Base-by-base conservation (phyloP, 208 protist genomes). In the Acanthamoeba culbertsoni region DNA sequence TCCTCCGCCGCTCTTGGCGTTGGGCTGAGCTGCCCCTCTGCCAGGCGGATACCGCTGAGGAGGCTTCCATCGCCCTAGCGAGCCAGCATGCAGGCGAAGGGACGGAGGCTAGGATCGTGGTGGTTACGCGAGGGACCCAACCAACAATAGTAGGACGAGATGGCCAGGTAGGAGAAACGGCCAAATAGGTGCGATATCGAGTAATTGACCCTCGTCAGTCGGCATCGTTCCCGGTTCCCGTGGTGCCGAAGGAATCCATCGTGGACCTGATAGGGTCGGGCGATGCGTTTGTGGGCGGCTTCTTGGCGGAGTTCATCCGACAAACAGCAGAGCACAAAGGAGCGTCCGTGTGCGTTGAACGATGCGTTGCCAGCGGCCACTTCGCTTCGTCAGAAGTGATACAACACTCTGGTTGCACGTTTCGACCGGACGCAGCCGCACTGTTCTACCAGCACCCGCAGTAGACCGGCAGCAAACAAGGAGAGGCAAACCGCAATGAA, bases 271-370 rank as follows among this genome's bases (percentile, higher is more conserved):
- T 99, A 94, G 99, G 97, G 82, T 98, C 98, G 43, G 99, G 99
- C 75, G 99, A 99, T 94, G 96, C 98, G n/a, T 99, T 99, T 92
- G 98, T 99, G 18, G 99, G 99, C 86, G 99, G 99, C 63, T 99
- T 99, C 96, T 94, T 99, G 1, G 95, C 98, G 42, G 95, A 95
- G 26, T 97, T 98, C 73, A 48, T 93, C 5, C 79, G 33, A 8
- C 31, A 35, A 37, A 59, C 16, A 59, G 51, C 51, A n/a, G 51
- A 59, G 51, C 23, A 14, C 51, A 23, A 59, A 23, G 23, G 16
- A 23, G 23, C 51, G 14, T 14, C 51, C 23, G 42, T 59, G 57
- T 16, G 40, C 33, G 53, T 99, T 5, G 95, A 94, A 62, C 96
- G 96, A 57, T 99, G 98, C 96, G 98, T 98, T 48, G 95, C 96